These are phyloP conservation scores for Neurospora sp. DNA, from an alignment of 495 filamentous ascomycete genomes.

Conservation along the genomic window DNA sequence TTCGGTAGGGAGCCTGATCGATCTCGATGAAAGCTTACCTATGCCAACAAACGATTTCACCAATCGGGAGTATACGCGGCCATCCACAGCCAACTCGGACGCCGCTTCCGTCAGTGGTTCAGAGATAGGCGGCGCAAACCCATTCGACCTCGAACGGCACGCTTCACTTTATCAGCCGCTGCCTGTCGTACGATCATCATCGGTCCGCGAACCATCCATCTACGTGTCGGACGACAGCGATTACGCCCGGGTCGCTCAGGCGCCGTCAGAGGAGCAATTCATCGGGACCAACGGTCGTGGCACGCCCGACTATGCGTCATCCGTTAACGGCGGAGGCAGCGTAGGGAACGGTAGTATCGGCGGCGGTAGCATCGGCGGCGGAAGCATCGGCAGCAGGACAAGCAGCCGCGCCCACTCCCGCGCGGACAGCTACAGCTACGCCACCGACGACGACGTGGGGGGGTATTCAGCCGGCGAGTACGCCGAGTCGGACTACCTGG, in stretches of 20 bases:
- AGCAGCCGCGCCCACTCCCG: constrained; percentile 10
- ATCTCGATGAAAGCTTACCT: constrained; percentile 41
- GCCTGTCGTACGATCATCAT: constrained; percentile 4
- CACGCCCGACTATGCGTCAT: not conserved
- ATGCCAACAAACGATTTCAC: constrained; percentile 9
- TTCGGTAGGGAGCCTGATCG: constrained; percentile 38
- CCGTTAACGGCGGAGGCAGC: not conserved
- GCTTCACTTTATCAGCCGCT: constrained; percentile 37
- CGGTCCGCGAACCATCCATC: constrained; percentile 37
- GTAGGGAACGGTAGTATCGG: constrained; percentile 1
- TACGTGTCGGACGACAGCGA: constrained; percentile 43
- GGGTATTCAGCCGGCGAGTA: constrained; percentile 21
- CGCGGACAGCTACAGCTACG: constrained; percentile 16
- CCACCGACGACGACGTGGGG: constrained; percentile 13
- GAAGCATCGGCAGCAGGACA: not conserved
- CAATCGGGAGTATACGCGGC: constrained; percentile 25
- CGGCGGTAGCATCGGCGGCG: constrained; percentile 1
- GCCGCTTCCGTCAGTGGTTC: constrained; percentile 36
- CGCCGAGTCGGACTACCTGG: constrained; percentile 18
- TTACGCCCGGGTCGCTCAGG: constrained; percentile 19
- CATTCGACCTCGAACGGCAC: constrained; percentile 46
- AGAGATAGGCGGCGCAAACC: constrained; percentile 37
- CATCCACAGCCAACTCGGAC: constrained; percentile 47
- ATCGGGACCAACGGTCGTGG: constrained; percentile 5
- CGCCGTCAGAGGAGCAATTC: constrained; percentile 2